phyloP scores from a whole-genome alignment of 805 yeast species.

The Candida methanosorbosa region DNA sequence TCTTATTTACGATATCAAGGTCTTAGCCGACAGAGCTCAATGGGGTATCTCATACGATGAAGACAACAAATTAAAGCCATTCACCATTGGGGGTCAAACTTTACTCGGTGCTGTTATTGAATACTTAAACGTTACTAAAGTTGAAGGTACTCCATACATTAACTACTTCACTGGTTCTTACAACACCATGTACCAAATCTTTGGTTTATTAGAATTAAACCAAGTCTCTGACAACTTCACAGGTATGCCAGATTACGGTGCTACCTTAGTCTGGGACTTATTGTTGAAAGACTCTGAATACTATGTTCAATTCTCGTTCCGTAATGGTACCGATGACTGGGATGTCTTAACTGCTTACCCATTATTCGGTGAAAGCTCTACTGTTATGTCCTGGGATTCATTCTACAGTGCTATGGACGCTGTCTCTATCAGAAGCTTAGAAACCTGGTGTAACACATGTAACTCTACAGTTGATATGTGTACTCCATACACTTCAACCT shows the following conservation, averaged over 20 bases:
- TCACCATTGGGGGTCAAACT: slow-evolving; percentile 35
- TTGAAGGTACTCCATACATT: slow-evolving; percentile 27
- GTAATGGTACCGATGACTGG: slow-evolving; percentile 33
- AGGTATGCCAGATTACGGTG: slow-evolving; percentile 39
- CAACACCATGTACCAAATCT: slow-evolving; percentile 33
- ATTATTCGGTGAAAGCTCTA: slow-evolving; percentile 25
- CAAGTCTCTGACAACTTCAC: slow-evolving; percentile 28
- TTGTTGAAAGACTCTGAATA: slow-evolving; percentile 20
- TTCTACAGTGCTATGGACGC: slow-evolving; percentile 21
- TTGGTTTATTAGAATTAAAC: slow-evolving; percentile 26
- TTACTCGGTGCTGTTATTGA: slow-evolving; percentile 26
- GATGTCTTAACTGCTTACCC: slow-evolving; percentile 27
- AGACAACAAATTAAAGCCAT: slow-evolving; percentile 16
- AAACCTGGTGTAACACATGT: slow-evolving; percentile 34
- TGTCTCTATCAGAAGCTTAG: slow-evolving; percentile 19
- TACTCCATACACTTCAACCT: slow-evolving; percentile 21
- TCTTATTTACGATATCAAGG: slow-evolving; percentile 21
- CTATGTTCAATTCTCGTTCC: slow-evolving; percentile 36
- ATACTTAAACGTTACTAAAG: slow-evolving; percentile 28
- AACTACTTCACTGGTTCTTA: slow-evolving; percentile 37
- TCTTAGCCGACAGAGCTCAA: slow-evolving; percentile 31
- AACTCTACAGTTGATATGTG: slow-evolving; percentile 25
- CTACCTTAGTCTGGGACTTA: slow-evolving; percentile 37
- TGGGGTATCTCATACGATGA: slow-evolving; percentile 27
- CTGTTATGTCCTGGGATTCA: slow-evolving; percentile 26